phyloP scores from a whole-genome alignment of 1,139 yeast genomes.

The Saccharomycopsis hybrid region DNA sequence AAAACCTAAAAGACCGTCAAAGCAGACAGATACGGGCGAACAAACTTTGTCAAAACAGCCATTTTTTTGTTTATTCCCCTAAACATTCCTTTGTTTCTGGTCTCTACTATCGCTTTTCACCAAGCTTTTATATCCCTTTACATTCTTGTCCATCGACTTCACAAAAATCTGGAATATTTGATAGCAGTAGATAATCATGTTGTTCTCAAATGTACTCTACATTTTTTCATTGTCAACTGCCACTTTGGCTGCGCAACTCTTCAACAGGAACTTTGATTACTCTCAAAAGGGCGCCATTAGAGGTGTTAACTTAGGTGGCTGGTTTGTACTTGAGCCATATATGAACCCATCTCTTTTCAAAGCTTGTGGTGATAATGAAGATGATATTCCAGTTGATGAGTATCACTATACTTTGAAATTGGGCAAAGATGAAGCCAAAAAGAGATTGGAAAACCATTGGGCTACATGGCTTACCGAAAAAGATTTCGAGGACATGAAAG shows the following conservation, averaged over 20 bases:
- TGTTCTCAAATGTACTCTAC: neutral
- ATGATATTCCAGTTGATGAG: slow-evolving; percentile 77
- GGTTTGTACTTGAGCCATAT: slow-evolving; percentile 84
- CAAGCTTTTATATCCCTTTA: too few relatives aligned
- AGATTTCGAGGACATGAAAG: slow-evolving; percentile 58
- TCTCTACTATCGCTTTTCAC: too few relatives aligned
- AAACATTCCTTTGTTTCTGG: too few relatives aligned
- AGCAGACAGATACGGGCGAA: too few relatives aligned
- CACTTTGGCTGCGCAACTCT: neutral
- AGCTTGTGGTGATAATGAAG: slow-evolving; percentile 36
- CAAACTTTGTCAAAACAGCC: too few relatives aligned
- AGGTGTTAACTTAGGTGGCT: slow-evolving; percentile 89
- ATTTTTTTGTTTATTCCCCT: too few relatives aligned
- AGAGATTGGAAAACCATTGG: slow-evolving; percentile 68
- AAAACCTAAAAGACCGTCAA: too few relatives aligned
- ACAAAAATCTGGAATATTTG: neutral
- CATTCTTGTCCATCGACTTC: too few relatives aligned
- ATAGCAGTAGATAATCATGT: neutral
- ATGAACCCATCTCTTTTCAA: slow-evolving; percentile 80
- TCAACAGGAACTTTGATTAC: slow-evolving; percentile 14
- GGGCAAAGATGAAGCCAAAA: slow-evolving; percentile 54
- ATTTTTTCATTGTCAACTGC: neutral
- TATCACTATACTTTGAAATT: slow-evolving; percentile 57
- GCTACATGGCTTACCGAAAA: slow-evolving; percentile 65
- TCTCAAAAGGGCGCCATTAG: slow-evolving; percentile 14